Percentiles rank a stretch among this genome's conserved stretches.
phyloP scores from a whole-genome alignment of 1,284 basidiomycete species.

The Boletellus deceptivus region DNA sequence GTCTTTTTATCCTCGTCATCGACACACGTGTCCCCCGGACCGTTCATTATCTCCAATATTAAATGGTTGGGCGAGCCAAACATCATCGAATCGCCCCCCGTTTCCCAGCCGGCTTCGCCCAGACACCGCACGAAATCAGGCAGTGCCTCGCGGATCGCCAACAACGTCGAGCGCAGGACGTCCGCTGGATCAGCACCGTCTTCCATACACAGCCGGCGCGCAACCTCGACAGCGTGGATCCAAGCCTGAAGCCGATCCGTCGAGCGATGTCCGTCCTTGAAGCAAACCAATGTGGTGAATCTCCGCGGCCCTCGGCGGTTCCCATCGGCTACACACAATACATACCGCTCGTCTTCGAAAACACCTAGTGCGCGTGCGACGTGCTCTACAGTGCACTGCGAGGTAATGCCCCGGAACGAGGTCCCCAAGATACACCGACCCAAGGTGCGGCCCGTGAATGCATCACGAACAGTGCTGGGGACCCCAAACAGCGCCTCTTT shows the following conservation, averaged over 20 bases:
- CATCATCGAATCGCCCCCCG: slow-evolving; percentile 27
- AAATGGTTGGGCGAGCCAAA: slow-evolving; percentile 28
- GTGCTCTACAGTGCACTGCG: slow-evolving; percentile 13
- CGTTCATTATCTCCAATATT: slow-evolving; percentile 16
- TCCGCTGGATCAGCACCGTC: slow-evolving; percentile 7
- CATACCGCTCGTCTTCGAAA: slow-evolving; percentile 46
- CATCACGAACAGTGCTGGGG: slow-evolving; percentile 39
- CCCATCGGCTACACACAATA: slow-evolving; percentile 42
- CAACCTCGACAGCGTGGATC: slow-evolving; percentile 43
- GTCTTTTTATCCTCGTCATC: slow-evolving; percentile 19
- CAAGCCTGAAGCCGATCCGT: slow-evolving; percentile 57
- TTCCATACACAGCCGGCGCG: slow-evolving; percentile 5
- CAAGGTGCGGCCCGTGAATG: slow-evolving; percentile 28
- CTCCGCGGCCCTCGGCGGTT: background rate
- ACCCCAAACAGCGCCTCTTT: slow-evolving; percentile 39
- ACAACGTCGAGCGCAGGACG: slow-evolving; percentile 21
- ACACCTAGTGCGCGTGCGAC: slow-evolving; percentile 18
- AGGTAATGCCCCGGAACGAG: slow-evolving; percentile 26
- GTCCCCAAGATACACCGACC: slow-evolving; percentile 49
- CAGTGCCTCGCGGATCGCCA: slow-evolving; percentile 12
- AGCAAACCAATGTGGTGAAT: slow-evolving; percentile 35
- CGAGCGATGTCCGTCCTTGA: slow-evolving; percentile 48
- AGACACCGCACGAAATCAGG: slow-evolving; percentile 23
- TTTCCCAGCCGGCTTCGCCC: slow-evolving; percentile 27
- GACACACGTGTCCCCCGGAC: background rate